Conservation (phyloP, 805 yeast genomes). For the Lachancea dasiensis region DNA sequence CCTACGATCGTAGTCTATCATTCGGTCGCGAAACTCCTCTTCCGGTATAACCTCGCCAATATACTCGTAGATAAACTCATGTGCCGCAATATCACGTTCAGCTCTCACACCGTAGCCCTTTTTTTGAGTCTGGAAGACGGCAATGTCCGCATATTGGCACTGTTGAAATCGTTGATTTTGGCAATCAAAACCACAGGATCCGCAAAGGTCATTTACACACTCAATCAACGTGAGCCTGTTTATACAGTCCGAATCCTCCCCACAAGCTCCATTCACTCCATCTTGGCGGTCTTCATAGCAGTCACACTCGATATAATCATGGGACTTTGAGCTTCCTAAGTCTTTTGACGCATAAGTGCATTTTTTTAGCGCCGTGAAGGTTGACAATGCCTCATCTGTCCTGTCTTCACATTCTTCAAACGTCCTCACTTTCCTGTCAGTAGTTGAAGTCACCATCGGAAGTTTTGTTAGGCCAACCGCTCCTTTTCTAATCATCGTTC, state of each 20-base stretch:
- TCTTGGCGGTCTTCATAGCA: constrained; percentile 51
- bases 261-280: constrained; percentile 64
- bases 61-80: constrained; percentile 82
- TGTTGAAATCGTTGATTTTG: constrained; percentile 85
- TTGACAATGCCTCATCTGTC: constrained; percentile 60
- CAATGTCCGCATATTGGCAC: constrained; percentile 64
- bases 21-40: constrained; percentile 62
- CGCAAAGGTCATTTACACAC: constrained; percentile 64
- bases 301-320: constrained; percentile 84
- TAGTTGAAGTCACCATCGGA: constrained; percentile 4
- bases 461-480: no score
- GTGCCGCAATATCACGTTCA: constrained; percentile 46
- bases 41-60: constrained; percentile 92
- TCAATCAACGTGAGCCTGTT: constrained; percentile 89
- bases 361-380: constrained; percentile 50
- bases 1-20: constrained; percentile 63
- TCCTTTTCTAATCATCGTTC: no score
- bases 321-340: constrained; percentile 63
- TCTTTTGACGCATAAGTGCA: constrained; percentile 58
- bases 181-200: constrained; percentile 70
- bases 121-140: constrained; percentile 72
- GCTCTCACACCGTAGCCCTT: constrained; percentile 93
- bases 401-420: constrained; percentile 43
- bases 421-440: constrained; percentile 11
- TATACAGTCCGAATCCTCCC: constrained; percentile 81